phyloP scores from a whole-genome alignment of 495 filamentous ascomycete species.

The Podospora appendiculata region DNA sequence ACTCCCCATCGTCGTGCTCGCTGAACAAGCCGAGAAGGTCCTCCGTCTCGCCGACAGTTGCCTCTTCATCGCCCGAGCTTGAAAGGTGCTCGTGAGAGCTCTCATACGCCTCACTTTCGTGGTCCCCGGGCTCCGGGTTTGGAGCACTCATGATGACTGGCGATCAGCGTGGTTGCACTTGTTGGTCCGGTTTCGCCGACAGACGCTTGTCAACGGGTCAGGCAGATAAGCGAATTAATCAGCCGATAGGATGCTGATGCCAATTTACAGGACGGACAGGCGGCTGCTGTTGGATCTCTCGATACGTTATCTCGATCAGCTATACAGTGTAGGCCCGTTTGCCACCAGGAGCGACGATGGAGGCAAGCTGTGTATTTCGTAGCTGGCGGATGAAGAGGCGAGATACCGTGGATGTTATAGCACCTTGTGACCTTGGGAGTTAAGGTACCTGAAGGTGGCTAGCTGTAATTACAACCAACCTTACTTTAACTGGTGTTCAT shows the following conservation, averaged over 20 bases:
- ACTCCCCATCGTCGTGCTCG: not conserved
- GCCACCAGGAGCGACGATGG: no score
- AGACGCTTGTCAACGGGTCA: not conserved
- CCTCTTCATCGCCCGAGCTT: not conserved
- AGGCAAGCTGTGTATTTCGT: no score
- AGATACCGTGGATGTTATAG: no score
- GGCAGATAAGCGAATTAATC: not conserved
- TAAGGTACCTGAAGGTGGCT: not conserved
- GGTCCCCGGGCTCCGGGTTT: not conserved
- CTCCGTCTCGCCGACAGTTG: not conserved
- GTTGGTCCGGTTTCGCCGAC: not conserved
- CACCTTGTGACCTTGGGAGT: no score
- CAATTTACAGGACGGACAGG: not conserved
- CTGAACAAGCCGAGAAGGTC: not conserved
- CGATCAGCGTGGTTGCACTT: not conserved
- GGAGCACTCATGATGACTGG: slow-evolving; percentile 1
- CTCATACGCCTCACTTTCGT: slow-evolving; percentile 3
- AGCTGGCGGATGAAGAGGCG: no score
- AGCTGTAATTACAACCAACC: not conserved
- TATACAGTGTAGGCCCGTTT: no score
- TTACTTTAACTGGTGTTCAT: not conserved
- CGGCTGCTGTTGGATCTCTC: no score
- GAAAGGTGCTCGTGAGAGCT: slow-evolving; percentile 2
- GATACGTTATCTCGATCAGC: no score
- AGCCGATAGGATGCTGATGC: not conserved